Base-by-base conservation (phyloP, 2,329 filamentous ascomycete species). In the Colletotrichum siamense region DNA sequence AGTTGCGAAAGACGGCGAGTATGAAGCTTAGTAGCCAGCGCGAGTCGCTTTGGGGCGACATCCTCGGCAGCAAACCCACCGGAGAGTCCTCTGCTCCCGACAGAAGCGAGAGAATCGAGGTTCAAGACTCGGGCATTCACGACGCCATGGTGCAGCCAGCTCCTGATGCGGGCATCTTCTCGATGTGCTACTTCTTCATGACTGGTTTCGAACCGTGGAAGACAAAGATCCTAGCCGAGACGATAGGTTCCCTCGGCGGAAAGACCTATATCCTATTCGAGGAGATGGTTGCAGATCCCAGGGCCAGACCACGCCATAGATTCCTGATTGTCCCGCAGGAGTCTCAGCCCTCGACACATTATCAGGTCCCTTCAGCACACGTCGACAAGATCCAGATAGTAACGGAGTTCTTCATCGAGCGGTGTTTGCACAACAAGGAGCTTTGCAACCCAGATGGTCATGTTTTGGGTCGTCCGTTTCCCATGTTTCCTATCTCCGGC, bases 321-420 rank as follows among this genome's bases (percentile, higher is more conserved):
- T 90, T 91, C 77, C 80, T 92, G 36, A 85, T 92, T 59, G 90
- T 92, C 2, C 90, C 91, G 3, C 91, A 92, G 76, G 82, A 80
- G 9, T 89, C 89, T 0, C 85, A 86, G 16, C 85, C 88, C 2
- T 84, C 87, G 2, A 85, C 86, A 0, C 88, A 89, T 62, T 90
- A 85, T 10, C 80, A 79, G 10, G 73, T 82, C 10, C 80, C 81
- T 9, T 67, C 87, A 3, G 78, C 85, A 6, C 83, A 84, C 6
- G 83, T 86, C 63, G 86, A 85, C 24, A 78, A 83, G 32, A 81
- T 91, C 9, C 82, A 88, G 67, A 82, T 90, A 59, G 92, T 98
- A 36, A 99, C 96, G 13, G 96, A 98, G 82, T 98, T 97, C 89
- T 99, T 96, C 91, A 89, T 99, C 69, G 97, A 99, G 85, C 92